Evolutionary conservation across 2,329 filamentous ascomycete species (phyloP), one percentile per base, ranked within the genome.

Genomic region (Aspergillus sergii): DNA sequence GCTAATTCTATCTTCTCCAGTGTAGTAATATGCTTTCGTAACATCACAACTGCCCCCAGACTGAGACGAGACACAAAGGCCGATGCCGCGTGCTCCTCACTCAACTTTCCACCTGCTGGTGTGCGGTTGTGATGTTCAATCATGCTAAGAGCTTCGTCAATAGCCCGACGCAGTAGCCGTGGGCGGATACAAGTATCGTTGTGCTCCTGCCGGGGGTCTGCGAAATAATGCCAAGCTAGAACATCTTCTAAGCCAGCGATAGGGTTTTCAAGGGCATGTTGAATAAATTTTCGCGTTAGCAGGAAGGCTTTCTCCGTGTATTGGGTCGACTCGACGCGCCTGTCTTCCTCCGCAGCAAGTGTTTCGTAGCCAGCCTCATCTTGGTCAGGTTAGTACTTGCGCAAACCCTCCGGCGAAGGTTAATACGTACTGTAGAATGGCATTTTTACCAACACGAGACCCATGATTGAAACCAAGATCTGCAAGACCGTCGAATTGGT

Each of bases 311-410:
- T 83, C 66, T 87, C 85, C 0, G 80, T 84, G 64, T 87, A 87
- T 2, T 84, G 76, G 1, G 78, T 77, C 6, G 80, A 80, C 55
- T 81, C 82, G 2, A 83, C 70, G 4, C 73, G 75, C 9, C 81
- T 80, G 58, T 84, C 80, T 5, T 78, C 78, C 4, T 81, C 79
- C 11, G 78, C 80, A 54, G 78, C 80, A 60, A 83, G 80, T 12
- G 80, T 78, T 53, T 88, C 86, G 66, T 85, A 89, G 30, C 87
- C 86, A 12, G 87, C 86, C 76, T 89, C 87, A 69, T 89, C 80
- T 82, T 36, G 46, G 46, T n/a, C 16, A 39, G 32, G 32, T 64
- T 43, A 64, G 58, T 56, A 54, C 23, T 4, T n/a, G 39, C 3
- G 21, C 21, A 34, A 50, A 2, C 16, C 48, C 19, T 6, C 3